Evolutionary conservation across 306 rosid genomes (phyloP).

Genomic region (Sesbania bispinosa): DNA sequence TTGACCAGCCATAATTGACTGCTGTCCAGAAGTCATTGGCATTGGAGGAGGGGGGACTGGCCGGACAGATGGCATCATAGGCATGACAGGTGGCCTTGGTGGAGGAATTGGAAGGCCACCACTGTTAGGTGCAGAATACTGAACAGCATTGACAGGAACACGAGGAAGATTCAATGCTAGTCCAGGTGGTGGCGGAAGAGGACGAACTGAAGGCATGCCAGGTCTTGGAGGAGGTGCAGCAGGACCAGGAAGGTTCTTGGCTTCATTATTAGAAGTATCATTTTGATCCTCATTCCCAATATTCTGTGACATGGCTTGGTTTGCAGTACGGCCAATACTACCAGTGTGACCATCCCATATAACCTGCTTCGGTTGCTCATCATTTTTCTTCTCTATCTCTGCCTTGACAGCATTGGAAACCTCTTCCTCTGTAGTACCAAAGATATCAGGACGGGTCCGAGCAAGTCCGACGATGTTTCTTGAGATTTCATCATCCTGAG

Average conservation of each 20-base stretch:
- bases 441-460: slow-evolving; percentile 92
- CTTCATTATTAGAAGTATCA: slow-evolving; percentile 51
- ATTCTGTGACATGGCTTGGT: slow-evolving; percentile 89
- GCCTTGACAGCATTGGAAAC: slow-evolving; percentile 98
- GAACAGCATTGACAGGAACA: slow-evolving; percentile 47
- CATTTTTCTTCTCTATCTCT: slow-evolving; percentile 92
- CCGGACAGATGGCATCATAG: slow-evolving; percentile 62
- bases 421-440: slow-evolving; percentile 96
- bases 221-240: slow-evolving; percentile 91
- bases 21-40: slow-evolving; percentile 66
- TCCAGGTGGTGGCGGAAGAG: slow-evolving; percentile 94
- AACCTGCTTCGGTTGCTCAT: slow-evolving; percentile 95
- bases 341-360: slow-evolving; percentile 99
- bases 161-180: slow-evolving; percentile 90
- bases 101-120: slow-evolving; percentile 59
- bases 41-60: slow-evolving; percentile 66
- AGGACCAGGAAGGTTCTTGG: slow-evolving; percentile 77
- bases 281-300: slow-evolving; percentile 64
- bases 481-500: slow-evolving; percentile 93
- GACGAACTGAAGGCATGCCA: slow-evolving; percentile 75
- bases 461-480: slow-evolving; percentile 90
- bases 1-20: slow-evolving; percentile 48
- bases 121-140: slow-evolving; percentile 56
- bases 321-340: slow-evolving; percentile 93
- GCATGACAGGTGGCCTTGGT: slow-evolving; percentile 67